These are phyloP conservation scores for Peniophora sp. DNA, from an alignment of 1,284 basidiomycete species.

Conservation along the genomic window DNA sequence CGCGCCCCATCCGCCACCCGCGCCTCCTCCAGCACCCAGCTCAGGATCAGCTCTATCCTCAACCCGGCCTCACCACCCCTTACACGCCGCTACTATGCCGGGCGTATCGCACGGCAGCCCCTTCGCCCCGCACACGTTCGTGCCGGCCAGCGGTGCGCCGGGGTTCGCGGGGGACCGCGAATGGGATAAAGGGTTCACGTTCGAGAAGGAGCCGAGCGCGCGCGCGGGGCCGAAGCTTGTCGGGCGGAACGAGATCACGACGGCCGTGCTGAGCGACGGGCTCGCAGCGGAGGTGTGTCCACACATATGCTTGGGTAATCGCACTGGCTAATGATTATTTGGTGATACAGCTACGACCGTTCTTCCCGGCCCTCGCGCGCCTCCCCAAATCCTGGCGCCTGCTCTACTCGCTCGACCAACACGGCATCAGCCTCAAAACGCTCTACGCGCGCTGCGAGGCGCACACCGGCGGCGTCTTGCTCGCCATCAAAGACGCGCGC, in stretches of 20 bases:
- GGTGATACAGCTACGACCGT: conserved; percentile 58
- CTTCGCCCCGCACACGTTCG: conserved; percentile 49
- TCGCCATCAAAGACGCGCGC: conserved; percentile 54
- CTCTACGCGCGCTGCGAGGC: conserved; percentile 65
- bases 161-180: conserved; percentile 52
- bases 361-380: conserved; percentile 75
- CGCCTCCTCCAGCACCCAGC: neutral
- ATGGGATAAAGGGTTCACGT: conserved; percentile 29
- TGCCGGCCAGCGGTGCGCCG: conserved; percentile 70
- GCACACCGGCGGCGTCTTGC: conserved; percentile 36
- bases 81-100: no score
- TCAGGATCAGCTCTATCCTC: neutral
- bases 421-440: conserved; percentile 88
- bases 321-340: no score
- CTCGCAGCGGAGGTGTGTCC: conserved; percentile 62
- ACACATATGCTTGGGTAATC: no score
- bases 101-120: conserved; percentile 41
- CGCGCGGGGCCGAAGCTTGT: conserved; percentile 30
- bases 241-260: conserved; percentile 46
- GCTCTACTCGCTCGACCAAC: conserved; percentile 90
- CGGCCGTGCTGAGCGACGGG: conserved; percentile 40
- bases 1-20: neutral
- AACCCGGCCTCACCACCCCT: no score
- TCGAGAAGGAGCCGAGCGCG: conserved; percentile 17
- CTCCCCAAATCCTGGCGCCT: conserved; percentile 80